phyloP scores from a whole-genome alignment of 768 basidiomycete genomes.

The Tephrocybe sp. region DNA sequence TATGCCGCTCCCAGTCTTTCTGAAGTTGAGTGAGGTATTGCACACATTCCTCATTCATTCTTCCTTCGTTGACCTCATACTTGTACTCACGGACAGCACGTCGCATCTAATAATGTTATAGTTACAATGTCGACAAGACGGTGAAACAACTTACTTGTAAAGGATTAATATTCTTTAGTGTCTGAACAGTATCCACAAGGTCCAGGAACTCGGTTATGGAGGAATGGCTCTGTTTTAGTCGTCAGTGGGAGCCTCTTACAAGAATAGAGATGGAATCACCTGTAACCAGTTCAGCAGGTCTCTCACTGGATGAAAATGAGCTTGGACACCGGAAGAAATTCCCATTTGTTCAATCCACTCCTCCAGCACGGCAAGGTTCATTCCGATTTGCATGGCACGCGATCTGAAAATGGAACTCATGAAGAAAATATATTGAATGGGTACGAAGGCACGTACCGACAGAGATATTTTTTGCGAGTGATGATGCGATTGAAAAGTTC shows the following conservation, averaged over 20 bases:
- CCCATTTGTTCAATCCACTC: conserved; percentile 88
- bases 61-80: conserved; percentile 90
- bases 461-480: conserved; percentile 93
- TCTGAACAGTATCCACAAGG: conserved; percentile 88
- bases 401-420: conserved; percentile 46
- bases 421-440: neutral
- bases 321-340: conserved; percentile 74
- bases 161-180: conserved; percentile 85
- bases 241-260: neutral
- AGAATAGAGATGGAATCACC: conserved; percentile 36
- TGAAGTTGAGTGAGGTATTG: conserved; percentile 95
- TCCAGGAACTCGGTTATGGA: conserved; percentile 86
- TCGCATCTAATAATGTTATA: conserved; percentile 58
- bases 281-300: conserved; percentile 88
- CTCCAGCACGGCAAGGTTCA: conserved; percentile 84
- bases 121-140: neutral
- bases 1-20: conserved; percentile 95
- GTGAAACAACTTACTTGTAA: conserved; percentile 59
- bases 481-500: conserved; percentile 84
- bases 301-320: conserved; percentile 81
- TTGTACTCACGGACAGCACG: conserved; percentile 91
- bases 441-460: conserved; percentile 54
- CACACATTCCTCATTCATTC: conserved; percentile 93
- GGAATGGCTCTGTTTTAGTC: conserved; percentile 64
- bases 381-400: conserved; percentile 83